Evolutionary conservation across 176 grass and related monocot species (phyloP).

Genomic region (Pontederia crassipes): DNA sequence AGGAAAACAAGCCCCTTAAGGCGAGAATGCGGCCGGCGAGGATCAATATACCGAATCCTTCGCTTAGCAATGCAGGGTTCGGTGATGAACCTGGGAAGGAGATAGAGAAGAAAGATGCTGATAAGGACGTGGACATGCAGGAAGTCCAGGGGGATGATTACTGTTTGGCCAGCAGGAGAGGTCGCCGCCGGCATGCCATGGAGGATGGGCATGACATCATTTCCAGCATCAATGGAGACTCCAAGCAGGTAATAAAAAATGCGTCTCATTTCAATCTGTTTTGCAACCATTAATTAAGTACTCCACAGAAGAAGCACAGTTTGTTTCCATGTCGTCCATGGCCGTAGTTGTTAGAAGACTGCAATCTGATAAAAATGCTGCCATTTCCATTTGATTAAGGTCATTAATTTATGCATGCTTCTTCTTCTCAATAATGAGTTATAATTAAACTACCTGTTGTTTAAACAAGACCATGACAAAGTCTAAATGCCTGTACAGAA

Average conservation of each 20-base stretch:
- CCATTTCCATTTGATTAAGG: background rate
- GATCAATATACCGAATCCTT: conserved; percentile 40
- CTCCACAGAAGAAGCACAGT: too few relatives aligned
- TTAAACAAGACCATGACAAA: background rate
- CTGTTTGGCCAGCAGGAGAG: conserved; percentile 44
- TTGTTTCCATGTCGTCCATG: too few relatives aligned
- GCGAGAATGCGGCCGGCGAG: conserved; percentile 45
- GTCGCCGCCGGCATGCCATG: conserved; percentile 51
- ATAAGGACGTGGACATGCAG: background rate
- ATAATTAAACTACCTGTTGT: too few relatives aligned
- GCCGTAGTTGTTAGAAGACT: too few relatives aligned
- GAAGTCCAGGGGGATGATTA: conserved; percentile 36
- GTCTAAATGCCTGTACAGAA: too few relatives aligned
- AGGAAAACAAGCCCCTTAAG: too few relatives aligned
- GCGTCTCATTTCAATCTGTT: too few relatives aligned
- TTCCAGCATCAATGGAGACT: conserved; percentile 13
- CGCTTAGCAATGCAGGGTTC: background rate
- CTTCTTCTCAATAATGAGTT: too few relatives aligned
- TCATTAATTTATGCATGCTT: too few relatives aligned
- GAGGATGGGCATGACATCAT: conserved; percentile 52
- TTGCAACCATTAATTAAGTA: too few relatives aligned
- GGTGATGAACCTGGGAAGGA: background rate
- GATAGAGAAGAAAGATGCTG: conserved; percentile 6
- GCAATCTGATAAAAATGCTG: background rate
- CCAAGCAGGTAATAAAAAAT: conserved; percentile 47